These are phyloP conservation scores for Sphagnurus paluster DNA, from an alignment of 1,284 basidiomycete genomes.

Conservation along the genomic window DNA sequence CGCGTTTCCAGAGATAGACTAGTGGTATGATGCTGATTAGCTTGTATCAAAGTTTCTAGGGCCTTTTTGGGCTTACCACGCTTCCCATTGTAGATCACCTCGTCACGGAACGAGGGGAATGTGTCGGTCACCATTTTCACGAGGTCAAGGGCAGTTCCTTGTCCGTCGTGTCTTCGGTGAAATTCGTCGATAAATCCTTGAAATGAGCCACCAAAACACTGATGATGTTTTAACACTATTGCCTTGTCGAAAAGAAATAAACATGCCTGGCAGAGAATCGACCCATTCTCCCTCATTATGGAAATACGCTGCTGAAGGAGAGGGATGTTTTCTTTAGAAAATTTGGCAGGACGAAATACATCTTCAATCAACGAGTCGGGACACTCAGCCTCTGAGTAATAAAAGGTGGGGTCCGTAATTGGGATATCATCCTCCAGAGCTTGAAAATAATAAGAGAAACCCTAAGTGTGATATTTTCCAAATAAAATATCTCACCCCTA, in stretches of 20 bases:
- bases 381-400: conserved; percentile 63
- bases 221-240: too few species aligned
- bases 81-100: conserved; percentile 53
- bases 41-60: neutral
- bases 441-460: conserved; percentile 20
- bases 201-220: conserved; percentile 75
- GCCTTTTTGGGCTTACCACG: conserved; percentile 44
- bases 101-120: conserved; percentile 79
- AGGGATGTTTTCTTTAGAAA: conserved; percentile 63
- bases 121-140: conserved; percentile 67
- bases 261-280: conserved; percentile 63
- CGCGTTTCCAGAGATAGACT: conserved; percentile 83
- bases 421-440: conserved; percentile 66
- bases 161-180: conserved; percentile 44
- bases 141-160: conserved; percentile 69
- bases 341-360: conserved; percentile 61
- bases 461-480: neutral
- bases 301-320: conserved; percentile 66
- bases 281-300: conserved; percentile 73
- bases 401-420: conserved; percentile 75
- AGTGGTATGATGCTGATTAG: neutral
- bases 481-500: conserved; percentile 49
- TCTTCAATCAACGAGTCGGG: conserved; percentile 65
- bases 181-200: conserved; percentile 65
- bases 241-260: neutral